Conservation (phyloP, 2,329 filamentous ascomycete species). For the Tolypocladium ovalisporum region DNA sequence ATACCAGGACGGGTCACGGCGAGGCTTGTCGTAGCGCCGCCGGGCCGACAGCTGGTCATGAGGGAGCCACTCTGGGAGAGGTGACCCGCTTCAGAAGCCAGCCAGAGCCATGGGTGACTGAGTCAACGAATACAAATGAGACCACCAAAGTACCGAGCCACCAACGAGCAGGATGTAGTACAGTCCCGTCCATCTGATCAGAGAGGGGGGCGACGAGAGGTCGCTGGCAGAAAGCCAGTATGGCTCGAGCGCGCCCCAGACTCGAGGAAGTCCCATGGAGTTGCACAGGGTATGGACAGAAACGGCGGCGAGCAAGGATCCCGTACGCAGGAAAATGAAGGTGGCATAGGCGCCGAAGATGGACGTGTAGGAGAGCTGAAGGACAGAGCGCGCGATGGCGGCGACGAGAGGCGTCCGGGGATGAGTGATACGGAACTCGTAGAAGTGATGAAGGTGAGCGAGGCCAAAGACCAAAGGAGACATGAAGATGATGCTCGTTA, state of each 20-base stretch:
- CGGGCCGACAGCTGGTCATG: background rate
- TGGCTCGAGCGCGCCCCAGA: slow-evolving; percentile 68
- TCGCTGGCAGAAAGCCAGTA: slow-evolving; percentile 22
- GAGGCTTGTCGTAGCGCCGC: background rate
- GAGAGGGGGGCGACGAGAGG: slow-evolving; percentile 10
- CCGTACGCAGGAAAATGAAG: slow-evolving; percentile 78
- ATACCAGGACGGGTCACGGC: background rate
- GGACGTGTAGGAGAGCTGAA: slow-evolving; percentile 86
- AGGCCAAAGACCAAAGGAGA: slow-evolving; percentile 86
- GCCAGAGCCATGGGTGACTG: slow-evolving; percentile 27
- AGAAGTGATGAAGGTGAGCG: slow-evolving; percentile 90
- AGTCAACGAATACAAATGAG: slow-evolving; percentile 61
- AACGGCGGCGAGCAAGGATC: slow-evolving; percentile 66
- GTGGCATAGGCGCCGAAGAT: slow-evolving; percentile 90
- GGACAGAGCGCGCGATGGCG: slow-evolving; percentile 58
- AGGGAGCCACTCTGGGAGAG: background rate
- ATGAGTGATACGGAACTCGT: slow-evolving; percentile 80
- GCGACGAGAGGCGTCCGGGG: slow-evolving; percentile 54
- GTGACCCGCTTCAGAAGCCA: slow-evolving; percentile 9
- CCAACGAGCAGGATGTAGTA: slow-evolving; percentile 71
- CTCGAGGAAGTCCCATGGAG: slow-evolving; percentile 73
- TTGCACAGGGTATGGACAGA: slow-evolving; percentile 85
- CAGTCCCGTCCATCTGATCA: slow-evolving; percentile 52
- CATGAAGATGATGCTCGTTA: slow-evolving; percentile 58
- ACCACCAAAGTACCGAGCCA: slow-evolving; percentile 64